Evolutionary conservation across 129 eudicot genomes (phyloP).

Genomic region (Heracleum sosnowskyi): DNA sequence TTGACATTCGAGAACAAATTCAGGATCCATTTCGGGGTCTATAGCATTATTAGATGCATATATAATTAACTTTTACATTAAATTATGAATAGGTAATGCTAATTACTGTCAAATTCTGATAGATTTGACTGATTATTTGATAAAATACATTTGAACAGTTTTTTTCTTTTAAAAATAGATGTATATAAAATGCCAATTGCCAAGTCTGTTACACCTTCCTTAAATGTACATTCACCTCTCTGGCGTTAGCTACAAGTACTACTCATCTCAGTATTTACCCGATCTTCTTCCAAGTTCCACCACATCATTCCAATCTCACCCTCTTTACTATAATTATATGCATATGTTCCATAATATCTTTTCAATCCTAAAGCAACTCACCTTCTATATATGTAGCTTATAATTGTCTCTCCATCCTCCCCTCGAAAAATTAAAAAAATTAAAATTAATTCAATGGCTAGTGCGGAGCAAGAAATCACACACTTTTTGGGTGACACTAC

Average conservation of each 20-base stretch:
- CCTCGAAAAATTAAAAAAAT: slow-evolving; percentile 1
- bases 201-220: not conserved
- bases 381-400: not conserved
- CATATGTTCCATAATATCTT: slow-evolving; percentile 27
- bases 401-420: not conserved
- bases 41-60: too few species aligned
- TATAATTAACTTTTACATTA: too few species aligned
- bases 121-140: not conserved
- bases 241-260: not conserved
- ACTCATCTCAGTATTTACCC: slow-evolving; percentile 7
- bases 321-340: slow-evolving; percentile 6
- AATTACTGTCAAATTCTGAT: not conserved
- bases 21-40: too few species aligned
- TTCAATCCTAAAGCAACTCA: not conserved
- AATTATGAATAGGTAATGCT: too few species aligned
- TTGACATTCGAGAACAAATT: too few species aligned
- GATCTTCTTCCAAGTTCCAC: slow-evolving; percentile 15
- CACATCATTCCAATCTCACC: slow-evolving; percentile 8
- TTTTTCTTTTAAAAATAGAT: too few species aligned
- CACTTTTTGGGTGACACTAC: slow-evolving; percentile 23
- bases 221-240: not conserved
- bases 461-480: slow-evolving; percentile 21
- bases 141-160: too few species aligned
- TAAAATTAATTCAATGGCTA: slow-evolving; percentile 17
- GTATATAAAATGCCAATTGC: too few species aligned